Conservation (phyloP, 2,329 filamentous ascomycete genomes). For the Periconia macrospinosa region DNA sequence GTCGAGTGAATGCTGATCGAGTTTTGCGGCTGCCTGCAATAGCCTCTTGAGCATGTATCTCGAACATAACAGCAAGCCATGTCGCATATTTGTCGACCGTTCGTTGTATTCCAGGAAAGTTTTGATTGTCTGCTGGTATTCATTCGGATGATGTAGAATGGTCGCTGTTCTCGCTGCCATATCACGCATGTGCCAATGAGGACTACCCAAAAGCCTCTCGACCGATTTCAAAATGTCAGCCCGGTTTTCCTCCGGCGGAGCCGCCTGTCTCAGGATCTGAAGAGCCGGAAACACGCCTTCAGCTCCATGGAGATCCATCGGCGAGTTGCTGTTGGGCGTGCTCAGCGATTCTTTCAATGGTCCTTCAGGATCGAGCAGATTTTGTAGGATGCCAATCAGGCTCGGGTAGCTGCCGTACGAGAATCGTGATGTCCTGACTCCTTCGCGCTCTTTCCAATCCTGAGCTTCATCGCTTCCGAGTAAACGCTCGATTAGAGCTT, state of each 20-base stretch:
- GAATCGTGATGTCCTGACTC: constrained; percentile 55
- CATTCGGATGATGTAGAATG: constrained; percentile 30
- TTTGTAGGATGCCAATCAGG: constrained; percentile 65
- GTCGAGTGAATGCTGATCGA: constrained; percentile 12
- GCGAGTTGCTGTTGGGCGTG: constrained; percentile 23
- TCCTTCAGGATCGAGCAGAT: constrained; percentile 54
- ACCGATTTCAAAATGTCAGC: constrained; percentile 62
- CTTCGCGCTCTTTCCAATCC: constrained; percentile 58
- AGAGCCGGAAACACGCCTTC: constrained; percentile 81
- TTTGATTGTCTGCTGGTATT: constrained; percentile 24
- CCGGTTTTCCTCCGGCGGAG: constrained; percentile 62
- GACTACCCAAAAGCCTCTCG: constrained; percentile 64
- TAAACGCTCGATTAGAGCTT: constrained; percentile 78
- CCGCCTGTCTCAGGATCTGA: constrained; percentile 75
- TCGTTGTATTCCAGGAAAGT: constrained; percentile 18
- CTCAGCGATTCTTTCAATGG: constrained; percentile 29
- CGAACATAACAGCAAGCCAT: constrained; percentile 33
- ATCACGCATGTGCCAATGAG: constrained; percentile 79
- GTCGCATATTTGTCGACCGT: constrained; percentile 26
- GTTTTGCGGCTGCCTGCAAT: constrained; percentile 11
- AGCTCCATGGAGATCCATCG: constrained; percentile 39
- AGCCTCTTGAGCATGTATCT: constrained; percentile 36
- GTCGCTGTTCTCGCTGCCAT: constrained; percentile 73
- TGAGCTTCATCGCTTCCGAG: constrained; percentile 70
- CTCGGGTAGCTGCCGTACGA: constrained; percentile 71